Evolutionary conservation across 192 early-diverging fungal genomes (phyloP).

Genomic region (Umbelopsis vinacea): DNA sequence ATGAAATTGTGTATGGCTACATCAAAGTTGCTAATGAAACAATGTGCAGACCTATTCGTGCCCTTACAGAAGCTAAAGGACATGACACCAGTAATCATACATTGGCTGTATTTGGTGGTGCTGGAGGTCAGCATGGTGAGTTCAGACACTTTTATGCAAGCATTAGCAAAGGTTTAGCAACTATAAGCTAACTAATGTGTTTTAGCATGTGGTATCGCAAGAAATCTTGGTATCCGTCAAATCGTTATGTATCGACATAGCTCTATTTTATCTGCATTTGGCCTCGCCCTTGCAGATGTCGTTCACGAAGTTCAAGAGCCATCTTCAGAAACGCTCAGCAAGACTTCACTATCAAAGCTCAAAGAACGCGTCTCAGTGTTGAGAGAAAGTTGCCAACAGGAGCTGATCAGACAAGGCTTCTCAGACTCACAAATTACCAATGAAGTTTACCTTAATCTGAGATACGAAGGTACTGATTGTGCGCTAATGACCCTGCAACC

Average conservation of each 20-base stretch:
- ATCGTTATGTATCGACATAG: conserved; percentile 90
- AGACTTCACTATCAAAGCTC: conserved; percentile 46
- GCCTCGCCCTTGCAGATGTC: conserved; percentile 86
- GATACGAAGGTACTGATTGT: conserved; percentile 93
- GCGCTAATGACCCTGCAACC: conserved; percentile 88
- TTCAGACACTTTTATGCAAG: background rate
- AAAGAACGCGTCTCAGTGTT: conserved; percentile 59
- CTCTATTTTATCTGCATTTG: conserved; percentile 94
- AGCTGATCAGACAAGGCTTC: conserved; percentile 78
- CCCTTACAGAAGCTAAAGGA: conserved; percentile 91
- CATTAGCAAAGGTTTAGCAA: background rate
- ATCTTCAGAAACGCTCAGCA: conserved; percentile 55
- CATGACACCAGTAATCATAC: conserved; percentile 84
- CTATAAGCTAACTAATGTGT: background rate
- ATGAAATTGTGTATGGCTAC: conserved; percentile 94
- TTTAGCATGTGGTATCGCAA: conserved; percentile 87
- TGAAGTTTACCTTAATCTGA: conserved; percentile 84
- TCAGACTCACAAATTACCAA: conserved; percentile 48
- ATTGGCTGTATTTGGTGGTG: conserved; percentile 93
- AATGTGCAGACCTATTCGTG: conserved; percentile 95
- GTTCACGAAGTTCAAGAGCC: conserved; percentile 93
- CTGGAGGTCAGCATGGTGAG: conserved; percentile 86
- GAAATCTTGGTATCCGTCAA: conserved; percentile 78
- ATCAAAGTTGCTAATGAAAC: conserved; percentile 95
- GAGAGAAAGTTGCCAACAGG: conserved; percentile 43